Evolutionary conservation across 441 rosid species (phyloP).

Genomic region (Dalechampia spathulata): DNA sequence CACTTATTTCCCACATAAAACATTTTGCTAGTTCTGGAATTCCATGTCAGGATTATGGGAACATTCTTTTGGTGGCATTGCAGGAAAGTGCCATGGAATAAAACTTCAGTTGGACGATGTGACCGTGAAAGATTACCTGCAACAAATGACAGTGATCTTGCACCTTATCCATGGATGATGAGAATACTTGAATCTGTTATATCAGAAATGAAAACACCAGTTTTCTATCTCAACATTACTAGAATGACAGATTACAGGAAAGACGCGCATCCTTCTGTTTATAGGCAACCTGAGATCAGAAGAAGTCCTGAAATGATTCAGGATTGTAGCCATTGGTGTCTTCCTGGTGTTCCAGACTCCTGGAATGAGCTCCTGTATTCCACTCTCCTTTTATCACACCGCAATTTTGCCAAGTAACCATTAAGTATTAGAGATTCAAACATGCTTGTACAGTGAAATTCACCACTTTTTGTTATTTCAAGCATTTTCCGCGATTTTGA

Average conservation of each 20-base stretch:
- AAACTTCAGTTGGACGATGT: conserved; percentile 53
- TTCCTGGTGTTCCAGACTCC: conserved; percentile 85
- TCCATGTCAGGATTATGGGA: not conserved
- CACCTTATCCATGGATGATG: conserved; percentile 52
- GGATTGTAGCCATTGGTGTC: conserved; percentile 98
- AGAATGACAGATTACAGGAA: conserved; percentile 68
- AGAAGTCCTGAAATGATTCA: conserved; percentile 44
- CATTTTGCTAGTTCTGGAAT: not conserved
- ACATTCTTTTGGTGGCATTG: conserved; percentile 10
- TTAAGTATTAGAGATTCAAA: not conserved
- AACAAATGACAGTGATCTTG: conserved; percentile 33
- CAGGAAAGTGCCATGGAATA: conserved; percentile 70
- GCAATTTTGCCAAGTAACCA: conserved; percentile 8
- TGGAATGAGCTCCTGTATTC: conserved; percentile 90
- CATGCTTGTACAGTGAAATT: not conserved
- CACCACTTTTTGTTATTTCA: not conserved
- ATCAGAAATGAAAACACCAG: conserved; percentile 52
- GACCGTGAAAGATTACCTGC: conserved; percentile 45
- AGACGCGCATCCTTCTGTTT: conserved; percentile 84
- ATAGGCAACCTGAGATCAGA: conserved; percentile 34
- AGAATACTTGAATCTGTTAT: conserved; percentile 48
- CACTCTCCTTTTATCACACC: conserved; percentile 22
- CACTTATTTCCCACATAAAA: too few species aligned
- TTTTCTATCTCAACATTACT: conserved; percentile 71
- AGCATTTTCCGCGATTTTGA: too few species aligned